These are phyloP conservation scores for Linum usitatissimum DNA, from an alignment of 345 rosid genomes.

Conservation along the genomic window DNA sequence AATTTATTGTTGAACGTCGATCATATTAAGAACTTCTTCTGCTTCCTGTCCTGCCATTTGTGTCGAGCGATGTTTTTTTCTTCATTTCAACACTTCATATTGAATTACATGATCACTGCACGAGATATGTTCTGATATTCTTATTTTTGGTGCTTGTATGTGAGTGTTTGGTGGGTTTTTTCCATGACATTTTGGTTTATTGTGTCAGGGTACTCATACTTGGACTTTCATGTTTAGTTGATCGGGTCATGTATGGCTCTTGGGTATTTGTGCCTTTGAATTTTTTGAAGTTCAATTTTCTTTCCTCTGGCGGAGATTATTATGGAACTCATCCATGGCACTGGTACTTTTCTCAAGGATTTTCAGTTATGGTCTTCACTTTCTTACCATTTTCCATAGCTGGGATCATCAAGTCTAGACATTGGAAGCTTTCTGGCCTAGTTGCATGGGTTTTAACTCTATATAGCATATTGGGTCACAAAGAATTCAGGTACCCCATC, in stretches of 20 bases:
- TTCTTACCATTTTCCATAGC: slow-evolving; percentile 55
- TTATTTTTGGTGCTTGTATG: neutral
- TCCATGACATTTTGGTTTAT: slow-evolving; percentile 10
- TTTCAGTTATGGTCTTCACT: slow-evolving; percentile 73
- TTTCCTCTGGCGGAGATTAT: slow-evolving; percentile 89
- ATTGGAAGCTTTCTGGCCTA: slow-evolving; percentile 65
- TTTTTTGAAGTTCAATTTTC: slow-evolving; percentile 86
- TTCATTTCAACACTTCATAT: too few relatives aligned
- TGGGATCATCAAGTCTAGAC: slow-evolving; percentile 52
- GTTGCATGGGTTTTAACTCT: slow-evolving; percentile 64
- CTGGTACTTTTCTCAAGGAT: slow-evolving; percentile 96
- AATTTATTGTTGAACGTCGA: too few relatives aligned
- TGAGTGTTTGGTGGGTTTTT: neutral
- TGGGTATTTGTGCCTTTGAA: slow-evolving; percentile 87
- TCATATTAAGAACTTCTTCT: too few relatives aligned
- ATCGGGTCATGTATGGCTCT: slow-evolving; percentile 67
- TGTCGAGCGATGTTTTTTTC: too few relatives aligned
- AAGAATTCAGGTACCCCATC: slow-evolving; percentile 66
- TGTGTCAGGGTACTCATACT: slow-evolving; percentile 57
- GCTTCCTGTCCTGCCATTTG: too few relatives aligned
- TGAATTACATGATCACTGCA: neutral
- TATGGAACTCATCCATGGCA: slow-evolving; percentile 98
- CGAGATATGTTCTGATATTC: neutral
- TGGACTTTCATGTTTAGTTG: slow-evolving; percentile 51
- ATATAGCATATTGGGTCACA: slow-evolving; percentile 78